These are phyloP conservation scores for Rubroboletus pulcherrimus DNA, from an alignment of 768 basidiomycete species.

Conservation along the genomic window DNA sequence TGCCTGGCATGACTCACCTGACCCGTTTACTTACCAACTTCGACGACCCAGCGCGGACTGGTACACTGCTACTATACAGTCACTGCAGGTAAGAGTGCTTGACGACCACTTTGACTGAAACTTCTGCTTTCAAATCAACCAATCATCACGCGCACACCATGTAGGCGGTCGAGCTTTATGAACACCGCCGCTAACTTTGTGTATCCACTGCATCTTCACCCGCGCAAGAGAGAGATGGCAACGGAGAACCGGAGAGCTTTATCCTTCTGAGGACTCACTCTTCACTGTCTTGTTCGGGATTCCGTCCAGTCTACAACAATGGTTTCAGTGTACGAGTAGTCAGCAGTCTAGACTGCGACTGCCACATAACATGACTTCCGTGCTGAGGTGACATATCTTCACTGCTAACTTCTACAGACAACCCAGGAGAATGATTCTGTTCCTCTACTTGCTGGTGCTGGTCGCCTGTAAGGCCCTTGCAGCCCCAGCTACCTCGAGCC, in stretches of 20 bases:
- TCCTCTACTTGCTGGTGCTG: constrained; percentile 16
- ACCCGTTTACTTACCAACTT: not conserved
- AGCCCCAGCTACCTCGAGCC: constrained; percentile 12
- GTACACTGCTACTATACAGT: too few species aligned
- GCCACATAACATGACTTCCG: not conserved
- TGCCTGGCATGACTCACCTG: not conserved
- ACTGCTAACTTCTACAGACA: not conserved
- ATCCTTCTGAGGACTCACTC: not conserved
- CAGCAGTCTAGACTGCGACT: constrained; percentile 7
- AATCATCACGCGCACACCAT: not conserved
- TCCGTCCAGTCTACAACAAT: constrained; percentile 6
- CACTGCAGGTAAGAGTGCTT: not conserved
- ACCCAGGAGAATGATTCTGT: constrained; percentile 4
- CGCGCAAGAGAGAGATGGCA: not conserved
- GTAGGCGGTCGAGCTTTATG: not conserved
- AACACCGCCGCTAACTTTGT: not conserved
- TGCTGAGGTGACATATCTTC: not conserved
- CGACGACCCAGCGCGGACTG: not conserved
- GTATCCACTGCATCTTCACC: not conserved
- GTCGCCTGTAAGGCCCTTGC: constrained; percentile 5
- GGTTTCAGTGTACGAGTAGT: not conserved
- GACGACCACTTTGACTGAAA: not conserved
- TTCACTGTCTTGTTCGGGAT: not conserved
- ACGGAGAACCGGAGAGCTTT: not conserved
- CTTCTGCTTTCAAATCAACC: not conserved